Evolutionary conservation across 495 filamentous ascomycete genomes (phyloP), one percentile per base, ranked within the genome.

Genomic region (Hypoxylon fragiforme): DNA sequence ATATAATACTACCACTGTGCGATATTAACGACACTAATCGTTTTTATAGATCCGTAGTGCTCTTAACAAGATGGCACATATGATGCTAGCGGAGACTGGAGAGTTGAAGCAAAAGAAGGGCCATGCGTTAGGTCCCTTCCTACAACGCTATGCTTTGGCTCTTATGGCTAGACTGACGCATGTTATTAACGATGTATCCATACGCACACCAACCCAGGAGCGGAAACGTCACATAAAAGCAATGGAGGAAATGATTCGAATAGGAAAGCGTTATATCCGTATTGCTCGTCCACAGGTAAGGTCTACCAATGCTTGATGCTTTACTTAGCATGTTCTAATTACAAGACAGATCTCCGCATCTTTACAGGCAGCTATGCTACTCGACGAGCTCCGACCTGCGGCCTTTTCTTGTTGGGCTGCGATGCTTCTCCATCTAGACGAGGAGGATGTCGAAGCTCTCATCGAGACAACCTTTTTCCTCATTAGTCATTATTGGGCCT

Each of bases 391-490:
- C 18, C 82, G 89, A 43, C 78, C 89, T 52, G 77, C 83, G 45
- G 88, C 90, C 1, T 91, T 97, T 66, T 80, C 79, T 8, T 88
- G 89, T 41, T 99, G 95, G 94, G 81, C 81, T 32, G 73, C 83
- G 11, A 83, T 97, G 72, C 79, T 97, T 19, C 79, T 69, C 21
- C 80, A 82, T 34, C 73, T 96, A 19, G 82, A 85, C 3, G 84
- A 88, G 54, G 85, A 90, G 14, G 91, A 95, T 56, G 74, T 95
- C n/a, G 83, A 82, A 40, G 75, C 80, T 20, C 75, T 95, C 43
- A 70, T 97, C 13, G 90, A 95, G 57, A 88, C 89, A 53, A 96
- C 91, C 0, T 88, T 97, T 51, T 89, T 91, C 19, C 84, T 95
- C 46, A 82, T 97, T 31, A 81, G 88, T 11, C 84, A 84, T 53